Evolutionary conservation across 257 asterid species (phyloP).

Genomic region (Primulina eburnea): DNA sequence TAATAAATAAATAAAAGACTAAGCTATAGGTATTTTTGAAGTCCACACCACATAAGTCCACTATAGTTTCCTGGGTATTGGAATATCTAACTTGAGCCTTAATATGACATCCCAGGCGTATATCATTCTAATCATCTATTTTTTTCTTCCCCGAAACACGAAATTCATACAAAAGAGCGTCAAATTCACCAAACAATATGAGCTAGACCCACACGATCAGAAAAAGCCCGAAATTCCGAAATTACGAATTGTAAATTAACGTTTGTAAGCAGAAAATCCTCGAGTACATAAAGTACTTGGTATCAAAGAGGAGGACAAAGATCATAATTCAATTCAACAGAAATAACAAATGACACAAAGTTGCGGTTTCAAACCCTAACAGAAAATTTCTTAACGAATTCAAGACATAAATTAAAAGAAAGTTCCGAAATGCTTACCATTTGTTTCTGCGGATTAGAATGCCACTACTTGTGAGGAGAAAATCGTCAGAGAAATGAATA

Average conservation of each 20-base stretch:
- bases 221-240: neutral
- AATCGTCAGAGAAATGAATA: too few species aligned
- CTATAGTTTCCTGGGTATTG: neutral
- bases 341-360: neutral
- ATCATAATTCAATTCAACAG: neutral
- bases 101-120: too few species aligned
- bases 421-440: conserved; percentile 11
- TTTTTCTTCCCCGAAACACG: too few species aligned
- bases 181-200: too few species aligned
- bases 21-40: neutral
- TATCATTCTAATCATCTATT: too few species aligned
- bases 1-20: too few species aligned
- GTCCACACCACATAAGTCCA: neutral
- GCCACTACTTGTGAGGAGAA: neutral
- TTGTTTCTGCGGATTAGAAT: conserved; percentile 1
- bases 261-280: neutral
- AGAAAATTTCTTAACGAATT: neutral
- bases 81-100: neutral
- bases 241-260: neutral
- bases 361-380: neutral
- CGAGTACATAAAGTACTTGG: too few species aligned
- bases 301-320: neutral
- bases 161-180: too few species aligned
- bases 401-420: neutral
- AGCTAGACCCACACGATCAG: too few species aligned